A percentile compares a stretch with the other conserved stretches of the same genome.
Conservation (phyloP, 148 eudicot genomes). For the Rhododendron molle region DNA sequence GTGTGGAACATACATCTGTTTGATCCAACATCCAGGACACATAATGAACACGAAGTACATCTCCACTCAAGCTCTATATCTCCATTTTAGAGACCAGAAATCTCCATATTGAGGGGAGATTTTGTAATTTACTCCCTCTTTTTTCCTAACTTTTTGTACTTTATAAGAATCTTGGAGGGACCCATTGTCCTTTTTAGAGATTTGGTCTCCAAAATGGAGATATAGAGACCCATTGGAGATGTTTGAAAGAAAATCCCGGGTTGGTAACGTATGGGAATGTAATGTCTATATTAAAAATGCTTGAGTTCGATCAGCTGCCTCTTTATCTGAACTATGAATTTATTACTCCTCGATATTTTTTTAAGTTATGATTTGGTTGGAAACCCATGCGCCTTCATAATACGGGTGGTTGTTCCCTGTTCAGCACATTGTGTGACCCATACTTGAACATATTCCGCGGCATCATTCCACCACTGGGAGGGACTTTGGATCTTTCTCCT, state of each 20-base stretch:
- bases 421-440: slow-evolving; percentile 96
- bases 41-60: background rate
- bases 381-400: background rate
- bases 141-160: no score
- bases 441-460: slow-evolving; percentile 97
- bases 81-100: no score
- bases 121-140: no score
- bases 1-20: background rate
- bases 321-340: background rate
- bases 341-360: background rate
- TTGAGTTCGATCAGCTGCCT: background rate
- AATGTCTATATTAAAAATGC: background rate
- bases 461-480: slow-evolving; percentile 90
- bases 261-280: background rate
- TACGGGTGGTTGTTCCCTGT: slow-evolving; percentile 7
- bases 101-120: no score
- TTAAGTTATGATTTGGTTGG: background rate
- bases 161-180: no score
- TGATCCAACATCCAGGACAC: background rate
- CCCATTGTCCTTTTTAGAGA: no score
- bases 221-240: no score
- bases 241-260: background rate
- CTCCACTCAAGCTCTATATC: no score
- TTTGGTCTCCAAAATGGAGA: background rate
- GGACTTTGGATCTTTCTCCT: slow-evolving; percentile 91